These are phyloP conservation scores for Hericium erinaceus DNA, from an alignment of 768 basidiomycete genomes.

Conservation along the genomic window DNA sequence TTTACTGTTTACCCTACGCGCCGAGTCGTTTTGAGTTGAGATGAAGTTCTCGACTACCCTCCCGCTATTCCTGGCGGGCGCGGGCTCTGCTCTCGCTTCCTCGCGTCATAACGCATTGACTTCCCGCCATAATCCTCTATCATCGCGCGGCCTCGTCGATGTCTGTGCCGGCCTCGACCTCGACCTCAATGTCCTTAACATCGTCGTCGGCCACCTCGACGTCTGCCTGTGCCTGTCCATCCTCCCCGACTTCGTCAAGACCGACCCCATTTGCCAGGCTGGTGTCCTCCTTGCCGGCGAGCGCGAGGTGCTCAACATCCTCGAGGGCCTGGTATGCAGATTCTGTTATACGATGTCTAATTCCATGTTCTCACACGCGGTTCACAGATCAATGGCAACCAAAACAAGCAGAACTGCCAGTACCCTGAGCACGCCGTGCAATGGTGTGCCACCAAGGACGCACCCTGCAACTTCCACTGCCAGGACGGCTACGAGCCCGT, in stretches of 20 bases:
- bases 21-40: not conserved
- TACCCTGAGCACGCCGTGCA: constrained; percentile 24
- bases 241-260: constrained; percentile 17
- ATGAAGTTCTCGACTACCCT: not conserved
- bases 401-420: constrained; percentile 18
- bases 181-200: constrained; percentile 4
- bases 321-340: constrained; percentile 18
- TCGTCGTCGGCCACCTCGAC: constrained; percentile 20
- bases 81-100: not conserved
- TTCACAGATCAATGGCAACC: constrained; percentile 18
- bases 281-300: constrained; percentile 18
- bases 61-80: not conserved
- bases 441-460: constrained; percentile 6
- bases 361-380: not conserved
- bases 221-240: constrained; percentile 23
- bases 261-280: constrained; percentile 16
- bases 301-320: constrained; percentile 14
- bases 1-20: not conserved
- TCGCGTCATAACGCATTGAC: not conserved
- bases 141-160: constrained; percentile 6
- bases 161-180: constrained; percentile 9
- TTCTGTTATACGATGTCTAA: not conserved
- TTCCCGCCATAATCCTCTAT: not conserved
- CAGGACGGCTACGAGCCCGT: constrained; percentile 18
- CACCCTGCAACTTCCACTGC: constrained; percentile 24